A percentile compares a stretch with the other conserved stretches of the same genome.
phyloP scores from a whole-genome alignment of 2,329 filamentous ascomycete genomes.

The Stagonosporopsis rhizophila region DNA sequence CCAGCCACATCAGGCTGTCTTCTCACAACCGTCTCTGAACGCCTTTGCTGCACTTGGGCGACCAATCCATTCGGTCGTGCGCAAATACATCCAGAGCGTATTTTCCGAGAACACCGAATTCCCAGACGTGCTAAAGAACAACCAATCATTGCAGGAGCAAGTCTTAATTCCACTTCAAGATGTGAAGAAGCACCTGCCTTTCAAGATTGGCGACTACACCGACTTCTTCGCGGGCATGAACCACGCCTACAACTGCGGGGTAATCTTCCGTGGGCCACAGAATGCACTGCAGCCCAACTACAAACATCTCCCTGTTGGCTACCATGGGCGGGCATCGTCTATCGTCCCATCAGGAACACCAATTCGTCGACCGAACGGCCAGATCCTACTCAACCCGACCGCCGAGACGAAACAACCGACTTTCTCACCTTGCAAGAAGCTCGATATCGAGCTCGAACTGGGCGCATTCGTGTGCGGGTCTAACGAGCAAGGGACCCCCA shows the following conservation, averaged over 20 bases:
- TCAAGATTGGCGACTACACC: slow-evolving; percentile 82
- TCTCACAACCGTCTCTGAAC: slow-evolving; percentile 71
- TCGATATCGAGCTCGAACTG: slow-evolving; percentile 83
- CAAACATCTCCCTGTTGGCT: slow-evolving; percentile 79
- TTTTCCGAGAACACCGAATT: slow-evolving; percentile 66
- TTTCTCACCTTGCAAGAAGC: slow-evolving; percentile 68
- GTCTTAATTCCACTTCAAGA: slow-evolving; percentile 66
- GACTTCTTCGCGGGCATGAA: slow-evolving; percentile 85
- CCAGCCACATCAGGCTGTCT: slow-evolving; percentile 65
- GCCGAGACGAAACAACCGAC: slow-evolving; percentile 68
- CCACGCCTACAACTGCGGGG: slow-evolving; percentile 76
- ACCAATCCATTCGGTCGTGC: slow-evolving; percentile 70
- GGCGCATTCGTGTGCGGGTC: slow-evolving; percentile 74
- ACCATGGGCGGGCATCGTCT: slow-evolving; percentile 79
- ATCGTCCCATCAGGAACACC: slow-evolving; percentile 77
- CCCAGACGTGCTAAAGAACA: slow-evolving; percentile 68
- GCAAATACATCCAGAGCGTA: slow-evolving; percentile 72
- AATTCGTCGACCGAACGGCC: slow-evolving; percentile 76
- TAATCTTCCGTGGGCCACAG: slow-evolving; percentile 73
- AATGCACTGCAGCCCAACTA: slow-evolving; percentile 84
- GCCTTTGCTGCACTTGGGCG: slow-evolving; percentile 76
- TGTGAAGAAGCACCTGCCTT: slow-evolving; percentile 72
- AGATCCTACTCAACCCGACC: slow-evolving; percentile 71
- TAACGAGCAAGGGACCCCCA: slow-evolving; percentile 69
- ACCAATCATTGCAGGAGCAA: slow-evolving; percentile 62